These are phyloP conservation scores for Skeletonema marinoi DNA, from an alignment of 108 stramenopile species.

Conservation along the genomic window DNA sequence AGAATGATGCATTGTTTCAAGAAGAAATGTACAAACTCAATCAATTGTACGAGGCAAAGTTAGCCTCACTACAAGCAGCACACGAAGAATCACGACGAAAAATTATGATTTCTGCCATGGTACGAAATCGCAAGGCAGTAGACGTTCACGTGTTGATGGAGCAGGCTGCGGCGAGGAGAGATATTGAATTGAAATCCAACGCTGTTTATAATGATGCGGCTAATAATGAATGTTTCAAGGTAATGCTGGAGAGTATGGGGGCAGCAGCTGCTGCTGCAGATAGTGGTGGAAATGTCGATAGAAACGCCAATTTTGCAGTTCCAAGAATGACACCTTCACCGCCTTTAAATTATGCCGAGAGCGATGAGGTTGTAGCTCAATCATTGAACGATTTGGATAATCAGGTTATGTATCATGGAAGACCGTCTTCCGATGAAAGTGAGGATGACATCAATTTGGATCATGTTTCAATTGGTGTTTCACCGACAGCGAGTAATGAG, in stretches of 20 bases:
- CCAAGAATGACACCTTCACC: neutral
- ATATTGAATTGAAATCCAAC: conserved; percentile 42
- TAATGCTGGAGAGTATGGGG: conserved; percentile 1
- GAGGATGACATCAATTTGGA: neutral
- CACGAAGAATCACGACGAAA: conserved; percentile 84
- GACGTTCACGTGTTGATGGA: conserved; percentile 79
- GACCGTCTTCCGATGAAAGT: neutral
- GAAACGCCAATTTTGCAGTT: neutral
- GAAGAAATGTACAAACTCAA: conserved; percentile 72
- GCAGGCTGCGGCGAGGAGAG: conserved; percentile 64
- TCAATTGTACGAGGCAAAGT: conserved; percentile 68
- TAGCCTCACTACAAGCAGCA: conserved; percentile 65
- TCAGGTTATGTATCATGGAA: neutral
- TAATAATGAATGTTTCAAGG: conserved; percentile 39
- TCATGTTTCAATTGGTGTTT: neutral
- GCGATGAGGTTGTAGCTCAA: neutral
- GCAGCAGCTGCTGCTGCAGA: neutral
- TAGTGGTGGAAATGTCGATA: neutral
- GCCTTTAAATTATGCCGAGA: neutral
- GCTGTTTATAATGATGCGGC: conserved; percentile 37
- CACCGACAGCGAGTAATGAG: neutral
- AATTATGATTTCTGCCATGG: conserved; percentile 76
- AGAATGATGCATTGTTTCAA: conserved; percentile 56
- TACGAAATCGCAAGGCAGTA: conserved; percentile 72
- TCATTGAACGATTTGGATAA: neutral